Base-by-base conservation (phyloP, 805 yeast genomes). In the Candida incommunis region DNA sequence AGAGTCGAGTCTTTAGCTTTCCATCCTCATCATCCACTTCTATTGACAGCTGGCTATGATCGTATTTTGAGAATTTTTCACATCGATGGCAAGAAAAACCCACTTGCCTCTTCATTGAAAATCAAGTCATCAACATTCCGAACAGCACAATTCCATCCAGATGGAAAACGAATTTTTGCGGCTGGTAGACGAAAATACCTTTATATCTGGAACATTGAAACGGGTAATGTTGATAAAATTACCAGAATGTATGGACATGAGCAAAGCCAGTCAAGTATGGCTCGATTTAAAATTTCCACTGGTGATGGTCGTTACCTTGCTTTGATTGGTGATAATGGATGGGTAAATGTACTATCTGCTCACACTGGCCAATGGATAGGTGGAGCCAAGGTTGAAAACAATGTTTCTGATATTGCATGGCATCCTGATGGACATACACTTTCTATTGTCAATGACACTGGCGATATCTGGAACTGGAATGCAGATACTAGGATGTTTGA, bases 211-310 rank as follows among this genome's bases (percentile, higher is more conserved):
- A 88, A 87, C 61, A 68, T 92, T 43, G 75, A 76, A 15, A 66
- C 73, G 1, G 87, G 90, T 11, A 70, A 68, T 18, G 76, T 87
- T 40, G 95, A 87, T 52, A 92, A 88, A 64, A 77, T 92, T 35
- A 76, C 83, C 45, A 76, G 96, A 62, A 65, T 90, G 71, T 90
- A 88, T 60, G 98, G 98, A 3, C 95, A 88, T 57, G 95, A 85
- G 57, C 67, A 72, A 27, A 76, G 80, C 27, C 97, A 90, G 66
- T 74, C 75, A 53, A 80, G 94, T 7, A 85, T 87, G 71, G 98
- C 92, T 61, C 73, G 80, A 54, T 90, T 92, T 64, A 78, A 78
- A 57, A 48, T 58, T 5, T 49, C 83, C 16, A 82, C 92, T 22
- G 80, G 80, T 0, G 71, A 72, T 51, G 96, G 96, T 15, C 65